These are phyloP conservation scores for Priceomyces carsonii DNA, from an alignment of 805 yeast genomes.

Conservation along the genomic window DNA sequence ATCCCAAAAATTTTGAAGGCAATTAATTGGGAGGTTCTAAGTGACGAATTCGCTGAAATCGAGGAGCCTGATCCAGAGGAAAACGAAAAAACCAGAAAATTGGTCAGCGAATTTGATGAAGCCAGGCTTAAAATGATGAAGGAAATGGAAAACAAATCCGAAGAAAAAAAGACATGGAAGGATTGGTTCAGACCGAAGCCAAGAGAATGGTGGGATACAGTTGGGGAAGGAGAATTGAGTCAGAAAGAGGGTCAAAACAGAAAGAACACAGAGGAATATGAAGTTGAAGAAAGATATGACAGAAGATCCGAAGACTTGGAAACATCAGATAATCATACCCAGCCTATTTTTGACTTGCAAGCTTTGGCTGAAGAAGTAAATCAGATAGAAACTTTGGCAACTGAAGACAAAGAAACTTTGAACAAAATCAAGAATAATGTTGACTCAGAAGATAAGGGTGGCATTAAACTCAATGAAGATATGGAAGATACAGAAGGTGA, in stretches of 20 bases:
- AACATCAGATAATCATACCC: not conserved
- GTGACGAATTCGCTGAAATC: conserved; percentile 92
- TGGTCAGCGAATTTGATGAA: conserved; percentile 83
- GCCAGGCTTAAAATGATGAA: conserved; percentile 65
- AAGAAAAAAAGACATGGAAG: conserved; percentile 46
- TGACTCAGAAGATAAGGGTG: conserved; percentile 9
- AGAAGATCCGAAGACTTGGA: not conserved
- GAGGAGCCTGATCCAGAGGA: conserved; percentile 94
- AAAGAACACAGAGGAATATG: conserved; percentile 5
- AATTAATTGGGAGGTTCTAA: conserved; percentile 76
- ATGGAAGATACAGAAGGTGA: conserved; percentile 14
- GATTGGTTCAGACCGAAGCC: conserved; percentile 49
- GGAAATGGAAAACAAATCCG: conserved; percentile 32
- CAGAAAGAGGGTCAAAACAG: conserved; percentile 18
- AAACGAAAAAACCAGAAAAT: conserved; percentile 76
- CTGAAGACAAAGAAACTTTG: conserved; percentile 15
- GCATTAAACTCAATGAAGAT: conserved; percentile 19
- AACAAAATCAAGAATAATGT: conserved; percentile 16
- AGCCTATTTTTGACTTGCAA: conserved; percentile 45
- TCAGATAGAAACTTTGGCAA: conserved; percentile 42
- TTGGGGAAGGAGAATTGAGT: conserved; percentile 37
- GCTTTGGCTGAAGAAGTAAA: conserved; percentile 46
- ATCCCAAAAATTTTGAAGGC: conserved; percentile 78
- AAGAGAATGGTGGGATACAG: conserved; percentile 60
- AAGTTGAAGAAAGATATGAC: too few species aligned